Evolutionary conservation across 345 rosid species (phyloP), one percentile per base, ranked within the genome.

Genomic region (Eucalyptus shirleyi): DNA sequence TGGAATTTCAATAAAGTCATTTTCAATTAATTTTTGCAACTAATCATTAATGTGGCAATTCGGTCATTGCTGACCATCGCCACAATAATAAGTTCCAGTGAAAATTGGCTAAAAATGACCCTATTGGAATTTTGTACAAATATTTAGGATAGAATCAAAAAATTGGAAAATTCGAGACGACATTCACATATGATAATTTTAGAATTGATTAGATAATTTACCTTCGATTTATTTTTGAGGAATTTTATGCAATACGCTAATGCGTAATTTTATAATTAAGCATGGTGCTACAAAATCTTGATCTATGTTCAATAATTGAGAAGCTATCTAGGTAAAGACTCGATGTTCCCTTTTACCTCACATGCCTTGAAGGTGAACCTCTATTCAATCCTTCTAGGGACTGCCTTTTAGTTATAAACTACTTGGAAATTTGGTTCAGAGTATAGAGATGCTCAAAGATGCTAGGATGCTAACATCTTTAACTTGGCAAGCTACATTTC

Each of bases 21-120:
- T 17, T 17, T 34, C 7, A 19, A 0, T 9, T 10, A 34, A 17
- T 69, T 69, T 32, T 32, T 0, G 2, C 1, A 0, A 34, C 6
- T 34, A 69, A 69, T 17, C 2, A 9, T 4, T 17, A 21, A 69
- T 10, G 24, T 5, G 81, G 12, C 24, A 11, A 19, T 34, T 1
- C 2, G 2, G 6, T 9, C 13, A 69, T 69, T 21, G 5, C 0
- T 17, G 1, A 10, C 81, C 23, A 69, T 8, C 0, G 8, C 4
- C 42, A 34, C 24, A 3, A 0, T 9, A 34, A 10, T 13, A 5
- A 17, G 10, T 18, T 8, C 7, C 0, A 2, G 5, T 5, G 6
- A 34, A 69, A 32, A 34, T 1, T 17, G 4, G 2, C 23, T 8
- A 19, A 7, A 18, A 69, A 34, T 14, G 40, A 8, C 11, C 5